Conservation (phyloP, 805 yeast species). For the Clavispora phyllophila region DNA sequence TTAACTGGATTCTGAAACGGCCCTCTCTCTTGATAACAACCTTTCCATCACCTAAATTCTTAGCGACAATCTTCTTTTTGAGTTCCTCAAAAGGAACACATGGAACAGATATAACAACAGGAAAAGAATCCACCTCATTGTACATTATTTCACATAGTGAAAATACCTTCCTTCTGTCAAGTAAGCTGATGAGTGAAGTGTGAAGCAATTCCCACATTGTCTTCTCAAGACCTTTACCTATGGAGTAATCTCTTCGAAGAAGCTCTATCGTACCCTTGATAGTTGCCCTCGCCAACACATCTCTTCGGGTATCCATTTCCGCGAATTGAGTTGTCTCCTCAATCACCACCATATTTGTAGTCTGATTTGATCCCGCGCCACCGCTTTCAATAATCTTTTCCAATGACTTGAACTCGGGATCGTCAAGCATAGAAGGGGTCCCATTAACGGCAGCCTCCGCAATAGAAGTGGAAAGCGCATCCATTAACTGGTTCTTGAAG, state of each 20-base stretch:
- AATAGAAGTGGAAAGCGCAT: slow-evolving; percentile 45
- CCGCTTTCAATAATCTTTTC: slow-evolving; percentile 19
- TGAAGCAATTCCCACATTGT: slow-evolving; percentile 69
- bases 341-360: slow-evolving; percentile 46
- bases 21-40: slow-evolving; percentile 61
- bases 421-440: slow-evolving; percentile 52
- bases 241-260: slow-evolving; percentile 53
- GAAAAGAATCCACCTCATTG: slow-evolving; percentile 51
- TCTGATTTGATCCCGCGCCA: slow-evolving; percentile 16
- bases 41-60: slow-evolving; percentile 45
- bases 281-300: slow-evolving; percentile 59
- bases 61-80: slow-evolving; percentile 57
- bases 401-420: slow-evolving; percentile 52
- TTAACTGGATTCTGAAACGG: slow-evolving; percentile 47
- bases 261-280: slow-evolving; percentile 62
- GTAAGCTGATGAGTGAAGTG: slow-evolving; percentile 52
- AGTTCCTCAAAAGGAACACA: slow-evolving; percentile 43
- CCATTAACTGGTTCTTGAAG: slow-evolving; percentile 47
- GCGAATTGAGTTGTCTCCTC: slow-evolving; percentile 44
- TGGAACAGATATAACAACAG: slow-evolving; percentile 65
- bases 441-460: slow-evolving; percentile 68
- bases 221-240: slow-evolving; percentile 51
- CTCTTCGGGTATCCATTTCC: slow-evolving; percentile 51
- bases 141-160: slow-evolving; percentile 64
- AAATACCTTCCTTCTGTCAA: slow-evolving; percentile 58